These are phyloP conservation scores for Magnaporthiopsis rhizophila DNA, from an alignment of 2,329 filamentous ascomycete species.

Conservation along the genomic window DNA sequence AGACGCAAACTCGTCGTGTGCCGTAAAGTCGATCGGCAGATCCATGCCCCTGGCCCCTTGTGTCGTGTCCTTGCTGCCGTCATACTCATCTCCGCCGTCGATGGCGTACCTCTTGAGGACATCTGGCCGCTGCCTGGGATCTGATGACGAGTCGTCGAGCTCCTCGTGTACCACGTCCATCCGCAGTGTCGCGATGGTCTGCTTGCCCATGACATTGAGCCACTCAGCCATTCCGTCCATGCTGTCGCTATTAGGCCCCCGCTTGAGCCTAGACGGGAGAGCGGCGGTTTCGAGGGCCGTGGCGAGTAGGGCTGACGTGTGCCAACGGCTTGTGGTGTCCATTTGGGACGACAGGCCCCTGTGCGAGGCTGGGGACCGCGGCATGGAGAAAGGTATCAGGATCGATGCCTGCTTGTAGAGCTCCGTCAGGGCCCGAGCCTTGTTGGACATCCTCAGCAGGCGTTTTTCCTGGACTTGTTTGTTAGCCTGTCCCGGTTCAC, in stretches of 20 bases:
- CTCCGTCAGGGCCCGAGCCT: constrained; percentile 61
- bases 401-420: constrained; percentile 66
- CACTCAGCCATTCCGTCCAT: constrained; percentile 57
- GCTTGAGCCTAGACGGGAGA: constrained; percentile 62
- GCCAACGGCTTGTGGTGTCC: constrained; percentile 64
- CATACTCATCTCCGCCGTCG: constrained; percentile 17
- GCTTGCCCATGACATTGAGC: constrained; percentile 69
- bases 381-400: constrained; percentile 65
- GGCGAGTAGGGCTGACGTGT: constrained; percentile 67
- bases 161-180: constrained; percentile 47
- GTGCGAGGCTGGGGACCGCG: constrained; percentile 18
- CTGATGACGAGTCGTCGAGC: not conserved
- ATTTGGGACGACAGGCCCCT: constrained; percentile 25
- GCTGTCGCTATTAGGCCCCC: constrained; percentile 30
- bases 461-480: constrained; percentile 46
- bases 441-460: constrained; percentile 61
- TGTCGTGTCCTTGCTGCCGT: constrained; percentile 19
- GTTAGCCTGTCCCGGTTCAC: not conserved
- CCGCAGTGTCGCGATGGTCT: constrained; percentile 67
- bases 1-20: constrained; percentile 27
- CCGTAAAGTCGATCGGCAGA: constrained; percentile 32
- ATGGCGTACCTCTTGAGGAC: constrained; percentile 4
- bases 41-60: constrained; percentile 18
- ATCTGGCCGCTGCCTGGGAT: constrained; percentile 9
- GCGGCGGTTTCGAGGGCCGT: constrained; percentile 72